Conservation (phyloP, 208 protist genomes). For the Leishmania braziliensis region DNA sequence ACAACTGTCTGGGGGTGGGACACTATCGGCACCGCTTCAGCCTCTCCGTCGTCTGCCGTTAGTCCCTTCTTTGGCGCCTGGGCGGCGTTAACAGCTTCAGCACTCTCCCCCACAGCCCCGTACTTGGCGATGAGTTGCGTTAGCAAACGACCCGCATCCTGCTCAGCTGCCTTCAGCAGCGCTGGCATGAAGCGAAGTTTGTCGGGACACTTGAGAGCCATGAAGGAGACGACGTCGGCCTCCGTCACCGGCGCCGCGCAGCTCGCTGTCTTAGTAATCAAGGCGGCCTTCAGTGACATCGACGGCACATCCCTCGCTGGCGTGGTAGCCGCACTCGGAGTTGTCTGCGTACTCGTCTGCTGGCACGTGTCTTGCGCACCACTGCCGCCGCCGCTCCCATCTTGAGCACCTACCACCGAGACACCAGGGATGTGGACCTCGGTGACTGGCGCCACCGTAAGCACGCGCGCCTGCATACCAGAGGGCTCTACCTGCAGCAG, state of each 20-base stretch:
- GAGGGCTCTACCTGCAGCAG: slow-evolving; percentile 32
- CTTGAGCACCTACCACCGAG: not conserved
- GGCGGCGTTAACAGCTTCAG: not conserved
- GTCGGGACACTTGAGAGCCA: slow-evolving; percentile 55
- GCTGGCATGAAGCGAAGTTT: slow-evolving; percentile 61
- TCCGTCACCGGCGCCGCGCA: slow-evolving; percentile 12
- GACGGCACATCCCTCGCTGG: not conserved
- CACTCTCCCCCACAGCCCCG: slow-evolving; percentile 31
- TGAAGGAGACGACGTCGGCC: slow-evolving; percentile 38
- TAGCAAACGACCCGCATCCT: slow-evolving; percentile 44
- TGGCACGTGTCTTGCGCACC: not conserved
- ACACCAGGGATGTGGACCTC: slow-evolving; percentile 9
- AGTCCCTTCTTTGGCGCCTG: not conserved
- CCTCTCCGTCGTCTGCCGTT: not conserved
- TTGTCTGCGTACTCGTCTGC: not conserved
- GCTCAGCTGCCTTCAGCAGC: slow-evolving; percentile 43
- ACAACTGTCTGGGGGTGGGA: not conserved
- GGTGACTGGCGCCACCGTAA: slow-evolving; percentile 29
- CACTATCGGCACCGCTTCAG: not conserved
- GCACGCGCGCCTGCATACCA: slow-evolving; percentile 31
- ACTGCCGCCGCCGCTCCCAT: not conserved
- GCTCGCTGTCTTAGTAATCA: not conserved
- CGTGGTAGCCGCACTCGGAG: not conserved
- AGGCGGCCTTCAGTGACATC: not conserved
- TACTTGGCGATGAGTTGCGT: slow-evolving; percentile 60